Evolutionary conservation across 768 basidiomycete species (phyloP), one percentile per base, ranked within the genome.

Genomic region (Hemileccinum rubropunctum): DNA sequence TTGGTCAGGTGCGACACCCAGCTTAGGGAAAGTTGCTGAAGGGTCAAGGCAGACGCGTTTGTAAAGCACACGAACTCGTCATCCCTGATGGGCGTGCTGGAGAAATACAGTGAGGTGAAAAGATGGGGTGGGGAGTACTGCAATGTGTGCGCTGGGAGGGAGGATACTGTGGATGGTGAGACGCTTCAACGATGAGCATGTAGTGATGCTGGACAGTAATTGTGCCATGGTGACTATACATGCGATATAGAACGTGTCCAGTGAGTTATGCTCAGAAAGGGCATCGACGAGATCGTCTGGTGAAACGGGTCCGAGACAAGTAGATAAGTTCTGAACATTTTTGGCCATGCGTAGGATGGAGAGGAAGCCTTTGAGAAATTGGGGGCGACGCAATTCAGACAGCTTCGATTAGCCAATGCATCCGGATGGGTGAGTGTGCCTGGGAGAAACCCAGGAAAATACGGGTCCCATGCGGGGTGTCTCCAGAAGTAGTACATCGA

Each of bases 11-110:
- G 3, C 9, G 32, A 18, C 20, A 52, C 17, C 6, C 8, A 8
- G 21, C 21, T 7, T 2, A 58, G 13, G 14, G 32, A 45, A 14
- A 53, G 33, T 14, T 21, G 51, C 26, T 47, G 28, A n/a, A 58
- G 48, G 26, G 47, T 48, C 12, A 32, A n/a, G 20, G 41, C 27
- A 6, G 54, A 51, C 6, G 50, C 23, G 18, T 42, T 48, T 28
- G 50, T 34, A n/a, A 56, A 15, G 17, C 23, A 45, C 8, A 26
- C 10, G 21, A 57, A 36, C 21, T 57, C 56, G 14, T 57, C 56
- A 26, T 57, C 54, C 26, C 12, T 27, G 32, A 57, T 18, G 1
- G 35, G 20, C n/a, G 38, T 12, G 27, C 38, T 4, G 2, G 3
- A 0, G 17, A 56, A 52, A 14, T 26, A 42, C 34, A 1, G 50